Evolutionary conservation across 768 basidiomycete species (phyloP), one percentile per base, ranked within the genome.

Genomic region (Mycena floridula): DNA sequence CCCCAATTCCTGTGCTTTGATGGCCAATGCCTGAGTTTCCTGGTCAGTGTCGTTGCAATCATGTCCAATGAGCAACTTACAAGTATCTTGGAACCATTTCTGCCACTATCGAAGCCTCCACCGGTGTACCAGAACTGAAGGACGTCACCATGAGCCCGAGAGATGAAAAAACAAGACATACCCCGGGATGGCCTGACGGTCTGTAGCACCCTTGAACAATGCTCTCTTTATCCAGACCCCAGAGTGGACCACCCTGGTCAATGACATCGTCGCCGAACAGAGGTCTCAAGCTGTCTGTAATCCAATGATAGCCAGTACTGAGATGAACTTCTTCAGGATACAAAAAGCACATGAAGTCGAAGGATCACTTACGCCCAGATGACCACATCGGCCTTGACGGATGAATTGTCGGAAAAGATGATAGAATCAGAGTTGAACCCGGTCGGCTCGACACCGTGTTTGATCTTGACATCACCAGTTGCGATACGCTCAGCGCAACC

Each of bases 391-490:
- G 65, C 72, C 25, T 63, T 51, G 3, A 74, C 50, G 18, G 58
- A 53, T 16, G 59, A 60, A 9, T 66, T 66, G 45, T 73, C 66
- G 0, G 59, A 58, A 50, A 74, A 70, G 11, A 65, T 42, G 5
- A 72, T 49, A 15, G 59, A 61, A 37, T 59, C 48, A 15, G 54
- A 43, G 8, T 55, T 61, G 53, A 74, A 67, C 9, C 52, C 49
- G 16, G 60, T 57, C 26, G 73, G 62, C 47, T 70, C 66, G n/a
- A 63, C 59, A 30, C 76, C 77, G 50, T 73, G 73, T 62, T 79
- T 81, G 46, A 82, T 57, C 52, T 76, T 74, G 59, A 81, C 73
- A 52, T 77, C 70, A 5, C 77, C 77, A 30, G 72, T 63, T 25
- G 66, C 66, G 50, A 81, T 74, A 45, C 73, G 61, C 52, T 77